These are phyloP conservation scores for Recurvomyces mirabilis DNA, from an alignment of 495 filamentous ascomycete species.

Conservation along the genomic window DNA sequence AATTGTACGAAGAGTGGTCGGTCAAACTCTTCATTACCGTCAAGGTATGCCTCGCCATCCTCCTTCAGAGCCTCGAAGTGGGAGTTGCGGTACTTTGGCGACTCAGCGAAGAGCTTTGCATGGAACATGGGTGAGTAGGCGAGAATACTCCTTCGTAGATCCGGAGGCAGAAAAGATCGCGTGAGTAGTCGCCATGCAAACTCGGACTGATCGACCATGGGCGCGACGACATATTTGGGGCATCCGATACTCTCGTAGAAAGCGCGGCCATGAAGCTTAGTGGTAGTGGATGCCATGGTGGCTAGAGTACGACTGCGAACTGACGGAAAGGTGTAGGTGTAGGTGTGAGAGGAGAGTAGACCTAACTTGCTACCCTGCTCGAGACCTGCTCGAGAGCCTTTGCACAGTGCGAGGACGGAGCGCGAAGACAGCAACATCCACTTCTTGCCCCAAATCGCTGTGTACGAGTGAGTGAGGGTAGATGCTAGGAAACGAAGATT, in stretches of 20 bases:
- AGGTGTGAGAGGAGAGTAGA: background rate
- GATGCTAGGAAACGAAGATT: no score
- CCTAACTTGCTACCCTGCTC: no score
- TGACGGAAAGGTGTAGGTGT: no score
- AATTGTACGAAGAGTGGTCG: constrained; percentile 93
- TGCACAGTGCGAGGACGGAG: no score
- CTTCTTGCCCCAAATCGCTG: no score
- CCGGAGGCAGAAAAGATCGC: constrained; percentile 68
- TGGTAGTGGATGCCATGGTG: background rate
- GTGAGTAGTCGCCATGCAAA: constrained; percentile 95
- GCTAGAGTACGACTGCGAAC: no score
- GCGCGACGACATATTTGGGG: constrained; percentile 80
- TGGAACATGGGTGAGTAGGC: constrained; percentile 95
- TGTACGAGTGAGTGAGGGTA: no score
- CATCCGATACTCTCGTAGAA: constrained; percentile 92
- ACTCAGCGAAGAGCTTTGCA: constrained; percentile 67
- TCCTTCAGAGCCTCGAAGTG: constrained; percentile 61
- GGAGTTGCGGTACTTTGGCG: constrained; percentile 58
- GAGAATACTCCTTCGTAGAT: constrained; percentile 47
- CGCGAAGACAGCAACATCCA: no score
- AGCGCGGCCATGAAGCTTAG: constrained; percentile 47
- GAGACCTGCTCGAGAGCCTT: no score
- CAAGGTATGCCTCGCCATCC: constrained; percentile 44
- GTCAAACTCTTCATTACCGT: constrained; percentile 74
- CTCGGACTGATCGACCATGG: constrained; percentile 98